Percentiles rank a stretch among this genome's conserved stretches.
Conservation (phyloP, 1,284 basidiomycete species). For the Tilletia horrida region DNA sequence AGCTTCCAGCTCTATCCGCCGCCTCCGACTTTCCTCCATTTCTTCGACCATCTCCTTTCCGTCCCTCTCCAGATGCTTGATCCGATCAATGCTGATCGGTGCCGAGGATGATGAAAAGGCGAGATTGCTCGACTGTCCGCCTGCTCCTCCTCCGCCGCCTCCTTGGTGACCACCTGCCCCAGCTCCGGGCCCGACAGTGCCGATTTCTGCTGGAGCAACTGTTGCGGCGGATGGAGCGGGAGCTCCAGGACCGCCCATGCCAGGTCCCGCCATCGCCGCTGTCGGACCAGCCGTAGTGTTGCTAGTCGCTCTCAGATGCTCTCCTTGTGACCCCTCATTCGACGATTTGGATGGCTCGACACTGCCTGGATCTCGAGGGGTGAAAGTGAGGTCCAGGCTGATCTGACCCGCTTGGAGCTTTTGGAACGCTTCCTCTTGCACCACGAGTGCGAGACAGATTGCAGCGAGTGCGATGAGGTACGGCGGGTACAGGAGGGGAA, state of each 20-base stretch:
- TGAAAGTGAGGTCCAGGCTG: constrained; percentile 17
- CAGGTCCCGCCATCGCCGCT: no score
- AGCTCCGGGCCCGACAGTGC: no score
- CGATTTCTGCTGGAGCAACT: no score
- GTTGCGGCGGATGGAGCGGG: no score
- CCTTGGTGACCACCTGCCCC: no score
- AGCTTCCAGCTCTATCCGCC: background rate
- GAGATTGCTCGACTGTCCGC: no score
- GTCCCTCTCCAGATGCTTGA: background rate
- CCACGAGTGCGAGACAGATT: constrained; percentile 66
- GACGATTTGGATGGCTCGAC: background rate
- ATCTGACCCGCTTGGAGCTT: constrained; percentile 24
- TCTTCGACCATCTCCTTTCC: constrained; percentile 3
- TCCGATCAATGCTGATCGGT: background rate
- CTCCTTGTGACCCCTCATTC: background rate
- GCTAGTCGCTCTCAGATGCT: no score
- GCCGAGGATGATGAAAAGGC: background rate
- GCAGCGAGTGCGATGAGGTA: constrained; percentile 88
- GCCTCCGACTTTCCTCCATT: background rate
- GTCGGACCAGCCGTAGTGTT: no score
- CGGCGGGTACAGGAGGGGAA: constrained; percentile 86
- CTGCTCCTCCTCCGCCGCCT: no score
- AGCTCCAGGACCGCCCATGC: no score
- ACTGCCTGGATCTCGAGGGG: background rate
- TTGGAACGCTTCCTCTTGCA: constrained; percentile 30